phyloP scores from a whole-genome alignment of 2,329 filamentous ascomycete species.

The Knufia fluminis region DNA sequence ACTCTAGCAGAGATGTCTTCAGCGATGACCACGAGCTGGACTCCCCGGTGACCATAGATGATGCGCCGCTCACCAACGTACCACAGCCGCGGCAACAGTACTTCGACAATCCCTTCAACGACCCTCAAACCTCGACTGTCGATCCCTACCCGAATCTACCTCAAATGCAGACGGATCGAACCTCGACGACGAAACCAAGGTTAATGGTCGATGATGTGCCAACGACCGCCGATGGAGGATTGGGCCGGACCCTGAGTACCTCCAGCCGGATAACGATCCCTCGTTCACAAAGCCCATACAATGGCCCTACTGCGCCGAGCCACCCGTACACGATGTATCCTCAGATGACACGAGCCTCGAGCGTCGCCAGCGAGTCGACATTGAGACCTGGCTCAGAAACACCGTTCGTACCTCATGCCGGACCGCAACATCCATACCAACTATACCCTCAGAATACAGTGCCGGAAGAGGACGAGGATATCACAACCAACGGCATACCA shows the following conservation, averaged over 20 bases:
- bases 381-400: conserved; percentile 45
- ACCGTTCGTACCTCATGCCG: conserved; percentile 50
- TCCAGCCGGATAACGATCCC: conserved; percentile 38
- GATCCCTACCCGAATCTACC: conserved; percentile 18
- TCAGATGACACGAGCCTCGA: conserved; percentile 54
- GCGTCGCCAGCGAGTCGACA: conserved; percentile 64
- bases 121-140: conserved; percentile 22
- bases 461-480: conserved; percentile 42
- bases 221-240: conserved; percentile 28
- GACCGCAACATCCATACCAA: conserved; percentile 72
- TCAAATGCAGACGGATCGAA: conserved; percentile 17
- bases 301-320: conserved; percentile 62
- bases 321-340: conserved; percentile 80
- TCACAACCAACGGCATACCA: conserved; percentile 41
- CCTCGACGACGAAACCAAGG: conserved; percentile 6
- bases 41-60: conserved; percentile 28
- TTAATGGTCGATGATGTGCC: conserved; percentile 23
- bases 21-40: conserved; percentile 41
- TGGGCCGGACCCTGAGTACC: conserved; percentile 35
- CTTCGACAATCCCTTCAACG: conserved; percentile 29
- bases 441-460: conserved; percentile 77
- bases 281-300: conserved; percentile 54
- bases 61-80: conserved; percentile 9
- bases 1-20: conserved; percentile 36
- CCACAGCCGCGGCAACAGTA: conserved; percentile 24